Conservation (phyloP, 805 yeast species). For the Saccharomycopsis selenospora region DNA sequence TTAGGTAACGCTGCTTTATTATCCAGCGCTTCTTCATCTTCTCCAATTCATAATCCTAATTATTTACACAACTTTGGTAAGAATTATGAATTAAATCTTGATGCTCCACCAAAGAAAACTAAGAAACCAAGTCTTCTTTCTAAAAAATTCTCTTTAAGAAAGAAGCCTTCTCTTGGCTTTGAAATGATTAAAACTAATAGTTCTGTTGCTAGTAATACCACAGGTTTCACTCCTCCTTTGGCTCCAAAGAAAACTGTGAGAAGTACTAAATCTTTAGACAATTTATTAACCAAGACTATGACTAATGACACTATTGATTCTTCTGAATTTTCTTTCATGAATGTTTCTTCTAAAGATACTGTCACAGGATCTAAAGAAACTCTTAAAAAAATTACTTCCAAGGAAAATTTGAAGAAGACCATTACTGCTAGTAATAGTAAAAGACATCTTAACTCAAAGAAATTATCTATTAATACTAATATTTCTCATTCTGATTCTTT, state of each 20-base stretch:
- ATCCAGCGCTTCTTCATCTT: background rate
- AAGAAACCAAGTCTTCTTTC: conserved; percentile 5
- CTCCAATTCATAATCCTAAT: background rate
- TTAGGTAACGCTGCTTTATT: background rate
- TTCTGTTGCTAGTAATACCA: background rate
- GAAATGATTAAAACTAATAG: conserved; percentile 14
- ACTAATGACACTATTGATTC: background rate
- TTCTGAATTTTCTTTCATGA: conserved; percentile 1
- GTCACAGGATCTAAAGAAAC: conserved; percentile 9
- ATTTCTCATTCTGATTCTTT: background rate
- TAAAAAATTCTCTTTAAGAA: conserved; percentile 9
- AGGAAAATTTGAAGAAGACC: conserved; percentile 12
- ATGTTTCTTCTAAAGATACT: conserved; percentile 12
- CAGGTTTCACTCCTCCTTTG: background rate
- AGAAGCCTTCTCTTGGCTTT: conserved; percentile 11
- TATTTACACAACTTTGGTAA: conserved; percentile 16
- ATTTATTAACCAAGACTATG: background rate
- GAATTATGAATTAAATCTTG: conserved; percentile 11
- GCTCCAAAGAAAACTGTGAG: conserved; percentile 1
- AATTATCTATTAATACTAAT: background rate
- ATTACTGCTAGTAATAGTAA: conserved; percentile 1
- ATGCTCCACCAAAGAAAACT: conserved; percentile 6
- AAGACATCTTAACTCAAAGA: conserved; percentile 4
- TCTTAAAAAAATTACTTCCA: conserved; percentile 4
- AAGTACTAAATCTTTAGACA: background rate